Conservation (phyloP, 2,329 filamentous ascomycete genomes). For the Sporothrix variecibatus region DNA sequence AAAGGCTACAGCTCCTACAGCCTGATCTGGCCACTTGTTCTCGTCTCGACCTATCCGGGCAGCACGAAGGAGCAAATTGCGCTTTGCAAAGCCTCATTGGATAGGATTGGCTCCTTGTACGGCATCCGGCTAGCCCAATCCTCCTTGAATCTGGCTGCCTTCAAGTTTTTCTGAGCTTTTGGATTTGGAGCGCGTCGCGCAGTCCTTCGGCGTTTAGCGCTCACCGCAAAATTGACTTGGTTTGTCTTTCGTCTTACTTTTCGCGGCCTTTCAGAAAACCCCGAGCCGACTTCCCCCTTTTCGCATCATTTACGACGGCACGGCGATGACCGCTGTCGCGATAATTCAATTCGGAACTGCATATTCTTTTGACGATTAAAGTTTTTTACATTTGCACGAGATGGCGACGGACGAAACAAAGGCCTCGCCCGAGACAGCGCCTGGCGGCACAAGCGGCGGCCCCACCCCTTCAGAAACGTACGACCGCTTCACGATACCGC, state of each 20-base stretch:
- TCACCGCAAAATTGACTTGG: not conserved
- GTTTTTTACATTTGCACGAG: not conserved
- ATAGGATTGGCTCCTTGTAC: not conserved
- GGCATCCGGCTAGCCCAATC: constrained; percentile 5
- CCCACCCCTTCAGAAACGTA: not conserved
- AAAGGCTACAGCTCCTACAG: constrained; percentile 6
- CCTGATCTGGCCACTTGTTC: not conserved
- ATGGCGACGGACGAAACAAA: not conserved
- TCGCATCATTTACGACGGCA: too few species aligned
- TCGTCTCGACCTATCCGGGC: not conserved
- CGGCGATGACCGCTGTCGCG: too few species aligned
- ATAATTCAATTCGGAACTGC: too few species aligned
- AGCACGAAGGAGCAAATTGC: not conserved
- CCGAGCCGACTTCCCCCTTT: too few species aligned
- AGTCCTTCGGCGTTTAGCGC: not conserved
- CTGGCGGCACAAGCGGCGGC: not conserved
- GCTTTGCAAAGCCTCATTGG: not conserved
- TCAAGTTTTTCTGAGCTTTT: not conserved
- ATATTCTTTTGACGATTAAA: too few species aligned
- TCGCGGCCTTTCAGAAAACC: too few species aligned
- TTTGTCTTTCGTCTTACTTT: not conserved
- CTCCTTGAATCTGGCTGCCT: not conserved
- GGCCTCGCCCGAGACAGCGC: not conserved
- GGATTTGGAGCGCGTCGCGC: not conserved
- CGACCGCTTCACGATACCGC: not conserved